Evolutionary conservation across 108 stramenopile genomes (phyloP).

Genomic region (Chaetoceros tenuissimus): DNA sequence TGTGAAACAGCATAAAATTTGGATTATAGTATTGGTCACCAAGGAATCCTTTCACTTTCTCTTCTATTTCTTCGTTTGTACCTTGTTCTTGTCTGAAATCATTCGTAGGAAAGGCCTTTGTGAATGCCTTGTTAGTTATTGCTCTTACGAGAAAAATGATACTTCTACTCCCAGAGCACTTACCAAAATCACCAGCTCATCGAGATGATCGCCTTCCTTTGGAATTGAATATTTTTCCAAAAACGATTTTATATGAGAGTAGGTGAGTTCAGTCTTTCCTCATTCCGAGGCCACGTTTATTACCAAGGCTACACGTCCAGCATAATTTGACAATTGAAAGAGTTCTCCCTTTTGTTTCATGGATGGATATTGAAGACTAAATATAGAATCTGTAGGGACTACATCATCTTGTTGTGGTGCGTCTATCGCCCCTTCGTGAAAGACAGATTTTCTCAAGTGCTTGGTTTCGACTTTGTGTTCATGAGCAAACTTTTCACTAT

Average conservation of each 20-base stretch:
- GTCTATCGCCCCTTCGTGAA: neutral
- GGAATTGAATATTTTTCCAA: neutral
- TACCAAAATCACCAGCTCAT: neutral
- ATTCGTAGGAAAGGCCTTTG: constrained; percentile 70
- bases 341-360: constrained; percentile 18
- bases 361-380: neutral
- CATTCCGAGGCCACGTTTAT: constrained; percentile 76
- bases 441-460: neutral
- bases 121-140: constrained; percentile 33
- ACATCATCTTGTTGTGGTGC: neutral
- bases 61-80: constrained; percentile 48
- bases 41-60: constrained; percentile 23
- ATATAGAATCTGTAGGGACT: neutral
- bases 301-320: constrained; percentile 53
- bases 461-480: neutral
- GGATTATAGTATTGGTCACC: constrained; percentile 46
- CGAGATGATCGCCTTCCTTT: constrained; percentile 17
- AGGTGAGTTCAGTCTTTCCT: constrained; percentile 66
- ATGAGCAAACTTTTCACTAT: neutral
- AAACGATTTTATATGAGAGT: constrained; percentile 24
- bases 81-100: constrained; percentile 72
- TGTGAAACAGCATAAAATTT: constrained; percentile 55
- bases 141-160: too few species aligned
- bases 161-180: neutral
- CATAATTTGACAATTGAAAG: constrained; percentile 39